Percentiles rank a stretch among this genome's conserved stretches.
phyloP scores from a whole-genome alignment of 768 basidiomycete genomes.

The Phaeotremella fagi region DNA sequence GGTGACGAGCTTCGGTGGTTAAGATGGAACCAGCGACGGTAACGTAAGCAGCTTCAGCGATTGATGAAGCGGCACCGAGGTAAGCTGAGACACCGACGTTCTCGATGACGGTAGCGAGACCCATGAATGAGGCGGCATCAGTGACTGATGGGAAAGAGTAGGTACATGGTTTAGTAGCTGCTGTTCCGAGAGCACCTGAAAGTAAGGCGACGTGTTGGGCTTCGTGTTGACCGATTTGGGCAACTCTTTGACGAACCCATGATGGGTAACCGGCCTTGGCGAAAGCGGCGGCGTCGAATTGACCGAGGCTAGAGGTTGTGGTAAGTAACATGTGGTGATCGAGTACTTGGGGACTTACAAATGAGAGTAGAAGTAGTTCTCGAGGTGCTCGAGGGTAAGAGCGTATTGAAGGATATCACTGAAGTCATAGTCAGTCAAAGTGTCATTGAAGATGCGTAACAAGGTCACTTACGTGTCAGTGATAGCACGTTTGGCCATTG shows the following conservation, averaged over 20 bases:
- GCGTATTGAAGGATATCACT: conserved; percentile 43
- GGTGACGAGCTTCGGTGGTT: conserved; percentile 61
- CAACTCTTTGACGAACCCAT: conserved; percentile 53
- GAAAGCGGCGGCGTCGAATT: conserved; percentile 57
- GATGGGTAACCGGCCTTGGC: conserved; percentile 43
- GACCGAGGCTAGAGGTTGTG: conserved; percentile 43
- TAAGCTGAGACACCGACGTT: conserved; percentile 59
- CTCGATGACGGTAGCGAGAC: conserved; percentile 56
- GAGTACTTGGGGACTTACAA: not conserved
- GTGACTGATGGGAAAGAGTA: conserved; percentile 48
- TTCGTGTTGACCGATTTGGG: conserved; percentile 56
- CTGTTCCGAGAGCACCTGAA: conserved; percentile 50
- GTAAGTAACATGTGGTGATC: conserved; percentile 7
- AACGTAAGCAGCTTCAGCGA: conserved; percentile 50
- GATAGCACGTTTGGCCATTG: conserved; percentile 19
- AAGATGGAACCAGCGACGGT: conserved; percentile 61
- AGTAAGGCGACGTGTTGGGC: conserved; percentile 55
- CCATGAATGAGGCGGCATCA: conserved; percentile 54
- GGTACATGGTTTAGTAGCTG: conserved; percentile 54
- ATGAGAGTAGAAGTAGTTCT: conserved; percentile 40
- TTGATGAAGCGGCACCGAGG: conserved; percentile 55
- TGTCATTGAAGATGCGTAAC: not conserved
- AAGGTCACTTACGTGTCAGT: conserved; percentile 23
- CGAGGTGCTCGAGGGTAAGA: conserved; percentile 48
- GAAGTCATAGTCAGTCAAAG: not conserved